A percentile compares a stretch with the other conserved stretches of the same genome.
phyloP scores from a whole-genome alignment of 306 rosid species.

The Lathyrus oleraceus region DNA sequence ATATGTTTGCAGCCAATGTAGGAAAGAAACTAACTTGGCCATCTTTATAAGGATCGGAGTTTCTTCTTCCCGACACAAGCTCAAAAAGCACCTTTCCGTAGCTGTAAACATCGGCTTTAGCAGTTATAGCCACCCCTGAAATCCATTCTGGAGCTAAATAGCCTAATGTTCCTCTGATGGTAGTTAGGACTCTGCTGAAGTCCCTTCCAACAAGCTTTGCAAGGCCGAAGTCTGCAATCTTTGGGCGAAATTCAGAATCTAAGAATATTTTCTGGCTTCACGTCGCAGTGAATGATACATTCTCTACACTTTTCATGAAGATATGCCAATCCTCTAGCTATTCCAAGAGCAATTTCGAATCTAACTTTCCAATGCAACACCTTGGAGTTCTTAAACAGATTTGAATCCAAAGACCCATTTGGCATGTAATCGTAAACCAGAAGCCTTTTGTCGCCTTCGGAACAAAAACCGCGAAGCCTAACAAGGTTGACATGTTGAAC shows the following conservation, averaged over 20 bases:
- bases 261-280: no score
- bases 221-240: conserved; percentile 88
- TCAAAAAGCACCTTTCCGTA: conserved; percentile 94
- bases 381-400: no score
- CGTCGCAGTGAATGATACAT: no score
- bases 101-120: conserved; percentile 91
- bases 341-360: no score
- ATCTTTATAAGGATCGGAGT: conserved; percentile 64
- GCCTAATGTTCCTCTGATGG: conserved; percentile 96
- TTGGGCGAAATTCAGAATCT: conserved; percentile 65
- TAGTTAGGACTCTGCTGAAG: conserved; percentile 82
- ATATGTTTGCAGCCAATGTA: conserved; percentile 48
- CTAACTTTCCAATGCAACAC: no score
- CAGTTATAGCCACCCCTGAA: conserved; percentile 77
- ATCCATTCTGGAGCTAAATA: conserved; percentile 95
- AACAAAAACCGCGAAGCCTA: conserved; percentile 90
- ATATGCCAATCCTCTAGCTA: no score
- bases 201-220: conserved; percentile 90
- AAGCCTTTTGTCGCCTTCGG: conserved; percentile 62
- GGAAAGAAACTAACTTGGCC: conserved; percentile 66
- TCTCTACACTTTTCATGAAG: no score
- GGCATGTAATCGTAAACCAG: no score
- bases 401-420: no score
- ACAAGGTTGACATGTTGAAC: conserved; percentile 87
- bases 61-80: conserved; percentile 73